Conservation (phyloP, 345 rosid genomes). For the Boechera divaricarpa region DNA sequence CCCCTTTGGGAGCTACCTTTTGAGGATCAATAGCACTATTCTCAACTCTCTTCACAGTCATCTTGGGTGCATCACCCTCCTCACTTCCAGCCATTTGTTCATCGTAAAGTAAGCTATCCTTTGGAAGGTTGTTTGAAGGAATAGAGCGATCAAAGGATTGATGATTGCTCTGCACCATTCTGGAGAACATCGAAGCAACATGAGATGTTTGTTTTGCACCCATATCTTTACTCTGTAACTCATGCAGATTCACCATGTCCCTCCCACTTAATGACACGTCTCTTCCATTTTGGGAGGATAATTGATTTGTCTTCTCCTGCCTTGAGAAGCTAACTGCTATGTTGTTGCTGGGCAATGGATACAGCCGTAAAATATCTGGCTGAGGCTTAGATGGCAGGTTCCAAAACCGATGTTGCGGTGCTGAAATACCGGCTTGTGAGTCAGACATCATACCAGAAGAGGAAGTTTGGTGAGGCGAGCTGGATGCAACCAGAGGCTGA, state of each 20-base stretch:
- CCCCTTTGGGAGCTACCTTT: constrained; percentile 51
- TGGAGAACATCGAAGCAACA: constrained; percentile 41
- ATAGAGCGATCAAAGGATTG: constrained; percentile 69
- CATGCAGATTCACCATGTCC: constrained; percentile 38
- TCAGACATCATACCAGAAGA: constrained; percentile 49
- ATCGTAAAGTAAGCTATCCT: constrained; percentile 56
- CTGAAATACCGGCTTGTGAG: constrained; percentile 51
- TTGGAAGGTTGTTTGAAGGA: constrained; percentile 50
- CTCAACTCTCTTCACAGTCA: constrained; percentile 58
- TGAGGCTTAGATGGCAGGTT: constrained; percentile 48
- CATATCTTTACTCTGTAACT: constrained; percentile 49
- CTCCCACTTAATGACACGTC: constrained; percentile 48
- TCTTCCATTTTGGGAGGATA: constrained; percentile 48
- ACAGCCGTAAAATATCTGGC: constrained; percentile 46
- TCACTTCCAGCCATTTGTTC: constrained; percentile 60
- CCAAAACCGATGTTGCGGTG: constrained; percentile 51
- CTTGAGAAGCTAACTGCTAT: constrained; percentile 51
- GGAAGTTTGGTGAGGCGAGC: constrained; percentile 49
- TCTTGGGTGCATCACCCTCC: constrained; percentile 54
- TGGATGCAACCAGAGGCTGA: constrained; percentile 48
- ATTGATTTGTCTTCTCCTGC: constrained; percentile 49
- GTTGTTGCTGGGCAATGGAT: constrained; percentile 47
- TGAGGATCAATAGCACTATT: constrained; percentile 54
- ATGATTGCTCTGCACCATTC: constrained; percentile 53
- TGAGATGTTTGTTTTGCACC: constrained; percentile 46